Conservation (phyloP, 495 filamentous ascomycete genomes). For the Hypoxylon cercidicola region DNA sequence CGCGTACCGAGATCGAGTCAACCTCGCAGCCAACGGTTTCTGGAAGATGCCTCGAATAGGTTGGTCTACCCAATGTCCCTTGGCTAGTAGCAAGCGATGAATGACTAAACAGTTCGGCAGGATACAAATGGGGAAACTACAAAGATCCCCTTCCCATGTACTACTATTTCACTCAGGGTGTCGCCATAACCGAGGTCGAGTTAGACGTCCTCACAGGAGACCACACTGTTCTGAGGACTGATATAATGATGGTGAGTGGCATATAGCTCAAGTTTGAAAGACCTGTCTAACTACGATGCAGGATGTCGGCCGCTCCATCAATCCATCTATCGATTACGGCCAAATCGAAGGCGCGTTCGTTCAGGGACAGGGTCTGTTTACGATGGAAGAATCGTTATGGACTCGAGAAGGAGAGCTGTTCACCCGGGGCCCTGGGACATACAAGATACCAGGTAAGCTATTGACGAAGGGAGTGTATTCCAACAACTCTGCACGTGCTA, state of each 20-base stretch:
- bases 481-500: neutral
- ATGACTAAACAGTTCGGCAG: slow-evolving; percentile 16
- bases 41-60: slow-evolving; percentile 90
- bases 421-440: slow-evolving; percentile 78
- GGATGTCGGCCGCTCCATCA: slow-evolving; percentile 83
- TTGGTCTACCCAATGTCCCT: slow-evolving; percentile 55
- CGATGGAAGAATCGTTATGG: slow-evolving; percentile 86
- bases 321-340: slow-evolving; percentile 87
- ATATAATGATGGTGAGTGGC: slow-evolving; percentile 78
- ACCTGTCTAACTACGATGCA: slow-evolving; percentile 10
- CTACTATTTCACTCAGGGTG: slow-evolving; percentile 91
- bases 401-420: slow-evolving; percentile 77
- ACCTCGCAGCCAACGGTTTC: slow-evolving; percentile 87
- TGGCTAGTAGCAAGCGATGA: neutral
- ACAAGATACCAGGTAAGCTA: slow-evolving; percentile 76
- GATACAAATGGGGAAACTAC: slow-evolving; percentile 42
- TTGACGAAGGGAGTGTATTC: slow-evolving; percentile 50
- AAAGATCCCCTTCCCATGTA: slow-evolving; percentile 76
- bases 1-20: slow-evolving; percentile 88
- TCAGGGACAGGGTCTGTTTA: slow-evolving; percentile 87
- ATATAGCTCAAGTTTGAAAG: neutral
- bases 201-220: slow-evolving; percentile 87
- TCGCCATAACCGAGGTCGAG: slow-evolving; percentile 81
- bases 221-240: slow-evolving; percentile 81
- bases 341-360: slow-evolving; percentile 91